Base-by-base conservation (phyloP, 106 monocot genomes). In the Apostasia shenzhenica region DNA sequence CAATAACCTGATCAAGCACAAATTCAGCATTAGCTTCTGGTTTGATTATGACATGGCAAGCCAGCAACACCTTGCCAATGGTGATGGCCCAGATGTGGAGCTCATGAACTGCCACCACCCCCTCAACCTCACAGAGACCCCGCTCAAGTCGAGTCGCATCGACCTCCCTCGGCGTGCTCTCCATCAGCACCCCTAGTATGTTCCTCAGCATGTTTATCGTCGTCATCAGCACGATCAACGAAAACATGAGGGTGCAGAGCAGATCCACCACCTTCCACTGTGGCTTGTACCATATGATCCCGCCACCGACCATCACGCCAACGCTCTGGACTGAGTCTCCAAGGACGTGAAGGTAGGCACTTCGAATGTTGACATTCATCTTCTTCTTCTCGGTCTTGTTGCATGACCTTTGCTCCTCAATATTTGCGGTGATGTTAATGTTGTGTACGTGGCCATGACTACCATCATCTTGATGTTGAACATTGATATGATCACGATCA, bases 81-180 rank as follows among this genome's bases (percentile, higher is more conserved):
- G 89, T 89, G 61, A 89, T 89, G 5, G 89, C 89, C 85, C 89
- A 89, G 6, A 89, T 80, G 57, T 89, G 82, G 62, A 89, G 69
- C 58, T 89, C 89, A 63, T 89, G 89, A 50, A 89, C 67, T n/a
- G 85, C 79, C 14, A 85, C 80, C 46, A 89, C 82, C 4, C 66
- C 80, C 8, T 82, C 82, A 71, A 89, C 54, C 57, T 76, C 72
- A 48, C 79, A 77, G 0, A 89, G 49, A 6, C 85, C 82, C 69
- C 70, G 68, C 75, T 89, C 89, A 0, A 89, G 77, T 57, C 63
- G 71, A 0, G 79, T 80, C 2, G 82, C 80, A 48, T 89, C 82
- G 40, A 89, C 85, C 75, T 89, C 85, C 49, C 85, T 54, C 4
- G 85, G 85, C 0, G 85, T 85, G 72, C 84, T 85, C 75, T 89